Base-by-base conservation (phyloP, 1,284 basidiomycete species). In the Apiotrichum brassicae region DNA sequence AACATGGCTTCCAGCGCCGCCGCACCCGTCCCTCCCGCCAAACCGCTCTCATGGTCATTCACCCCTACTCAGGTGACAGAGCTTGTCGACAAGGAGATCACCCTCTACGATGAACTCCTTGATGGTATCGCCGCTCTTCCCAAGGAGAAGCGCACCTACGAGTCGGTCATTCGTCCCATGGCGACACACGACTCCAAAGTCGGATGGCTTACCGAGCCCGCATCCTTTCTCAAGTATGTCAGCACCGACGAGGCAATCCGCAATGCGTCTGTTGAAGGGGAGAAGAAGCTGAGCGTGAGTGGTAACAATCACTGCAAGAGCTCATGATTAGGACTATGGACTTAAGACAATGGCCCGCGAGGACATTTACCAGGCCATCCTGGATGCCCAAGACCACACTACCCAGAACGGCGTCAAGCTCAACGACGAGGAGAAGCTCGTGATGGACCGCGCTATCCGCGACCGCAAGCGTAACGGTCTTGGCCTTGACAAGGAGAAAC, bases 401-500 rank as follows among this genome's bases (percentile, higher is more conserved):
- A 43, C 39, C 33, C n/a, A 26, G 5, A 25, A 48, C 35, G 36
- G 35, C 36, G 35, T 41, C 45, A 46, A 50, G 46, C 48, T 53
- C 43, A 56, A 51, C 48, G 13, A 32, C 38, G 55, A 56, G 51
- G 54, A 56, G 51, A 34, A 53, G 54, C 54, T 51, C 16, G 46
- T 50, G 9, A 25, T 56, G 12, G 51, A 56, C 45, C 48, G 46
- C 42, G 44, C 42, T 24, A 49, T 56, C 42, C 54, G 54, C 20
- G 51, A 56, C 48, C 48, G 54, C 25, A 49, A 46, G 38, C 50
- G 54, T 20, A 43, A 45, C 30, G 54, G 54, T 38, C 48, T 56
- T 14, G 51, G 43, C 28, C 54, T 56, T 12, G 40, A 43, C 23
- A 32, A 49, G 37, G 42, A 34, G 32, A 56, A 56, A 48, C 54